phyloP scores from a whole-genome alignment of 306 rosid genomes.

The Rubus parviflorus region DNA sequence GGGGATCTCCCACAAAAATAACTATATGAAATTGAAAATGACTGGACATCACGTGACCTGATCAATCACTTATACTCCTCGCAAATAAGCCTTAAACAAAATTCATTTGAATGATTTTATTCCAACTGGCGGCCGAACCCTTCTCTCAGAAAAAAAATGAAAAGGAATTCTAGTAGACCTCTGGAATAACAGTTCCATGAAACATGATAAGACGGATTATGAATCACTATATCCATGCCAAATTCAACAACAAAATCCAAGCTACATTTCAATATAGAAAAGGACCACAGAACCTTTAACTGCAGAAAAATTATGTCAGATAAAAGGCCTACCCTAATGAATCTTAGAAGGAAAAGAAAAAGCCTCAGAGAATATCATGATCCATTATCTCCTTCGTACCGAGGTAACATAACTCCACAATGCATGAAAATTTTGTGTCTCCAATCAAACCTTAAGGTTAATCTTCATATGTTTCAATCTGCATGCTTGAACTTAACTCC shows the following conservation, averaged over 20 bases:
- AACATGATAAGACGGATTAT: constrained; percentile 16
- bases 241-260: neutral
- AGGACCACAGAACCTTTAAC: neutral
- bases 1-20: constrained; percentile 1
- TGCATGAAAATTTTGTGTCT: constrained; percentile 26
- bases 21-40: neutral
- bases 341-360: neutral
- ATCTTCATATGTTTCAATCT: constrained; percentile 39
- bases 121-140: constrained; percentile 11
- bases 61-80: constrained; percentile 19
- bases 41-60: neutral
- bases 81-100: neutral
- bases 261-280: neutral
- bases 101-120: neutral
- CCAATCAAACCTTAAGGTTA: constrained; percentile 26
- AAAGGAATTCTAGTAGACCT: neutral
- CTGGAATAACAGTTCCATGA: constrained; percentile 19
- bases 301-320: neutral
- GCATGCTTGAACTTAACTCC: constrained; percentile 30
- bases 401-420: constrained; percentile 33
- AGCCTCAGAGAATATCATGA: constrained; percentile 23
- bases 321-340: constrained; percentile 18
- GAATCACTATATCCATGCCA: neutral
- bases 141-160: neutral
- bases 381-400: constrained; percentile 23